Base-by-base conservation (phyloP, 2,329 filamentous ascomycete species). In the Botrytis aclada region DNA sequence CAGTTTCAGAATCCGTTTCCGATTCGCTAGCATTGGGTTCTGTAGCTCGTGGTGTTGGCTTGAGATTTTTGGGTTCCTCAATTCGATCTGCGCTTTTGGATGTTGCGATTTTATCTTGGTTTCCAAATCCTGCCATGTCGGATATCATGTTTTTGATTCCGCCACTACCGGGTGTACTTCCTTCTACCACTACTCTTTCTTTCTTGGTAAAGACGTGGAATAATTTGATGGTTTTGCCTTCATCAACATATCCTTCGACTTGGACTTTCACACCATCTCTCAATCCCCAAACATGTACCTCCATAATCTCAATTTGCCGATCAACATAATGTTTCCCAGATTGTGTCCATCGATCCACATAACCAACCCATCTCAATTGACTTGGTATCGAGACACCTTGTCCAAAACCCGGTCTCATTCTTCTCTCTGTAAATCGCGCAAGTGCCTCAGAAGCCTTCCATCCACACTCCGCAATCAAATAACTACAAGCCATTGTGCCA, bases 331-430 rank as follows among this genome's bases (percentile, higher is more conserved):
- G 86, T 82, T 97, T 97, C 29, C 87, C 89, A 41, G 88, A 83
- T 71, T 89, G 83, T 3, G 93, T 88, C 95, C 95, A 98, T 20
- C 92, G 88, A 79, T 97, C 92, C 16, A 98, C 93, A 80, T 99
- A 99, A 43, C 87, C 86, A 29, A 99, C 86, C 88, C 93, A 98
- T 16, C 96, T 88, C 74, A 97, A 82, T 82, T 99, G 96, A 77
- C 94, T 97, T 0, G 95, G 94, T 64, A 99, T 99, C 47, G 93
- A 96, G 37, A 99, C 92, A 6, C 96, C 96, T 2, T 90, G 88
- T 1, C 95, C 96, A 80, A 98, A 98, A 29, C 91, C 90, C 4
- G 93, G 92, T 66, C 94, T 86, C 96, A 99, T 99, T 41, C 96
- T 88, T 69, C 94, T 85, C 79, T 94, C 90, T 0, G 96, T 99